These are phyloP conservation scores for Penicillium sp. DNA, from an alignment of 2,329 filamentous ascomycete genomes.

Conservation along the genomic window DNA sequence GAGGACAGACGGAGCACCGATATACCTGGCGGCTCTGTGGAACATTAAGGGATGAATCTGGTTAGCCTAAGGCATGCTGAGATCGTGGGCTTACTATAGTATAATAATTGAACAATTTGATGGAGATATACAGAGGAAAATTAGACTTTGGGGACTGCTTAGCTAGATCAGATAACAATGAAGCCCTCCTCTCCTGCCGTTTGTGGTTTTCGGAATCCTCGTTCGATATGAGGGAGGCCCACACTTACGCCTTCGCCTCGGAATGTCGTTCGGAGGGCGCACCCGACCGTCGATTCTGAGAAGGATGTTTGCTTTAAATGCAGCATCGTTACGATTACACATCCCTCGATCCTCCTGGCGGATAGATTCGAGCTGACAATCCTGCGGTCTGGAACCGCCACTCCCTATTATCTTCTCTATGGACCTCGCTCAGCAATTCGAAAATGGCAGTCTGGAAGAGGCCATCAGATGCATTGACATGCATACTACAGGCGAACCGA, in stretches of 20 bases:
- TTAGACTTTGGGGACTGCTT: background rate
- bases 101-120: too few relatives aligned
- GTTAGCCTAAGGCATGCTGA: too few relatives aligned
- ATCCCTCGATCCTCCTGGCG: too few relatives aligned
- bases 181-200: background rate
- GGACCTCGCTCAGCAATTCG: slow-evolving; percentile 6
- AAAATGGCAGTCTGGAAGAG: background rate
- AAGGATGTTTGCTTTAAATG: background rate
- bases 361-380: background rate
- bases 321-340: background rate
- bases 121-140: background rate
- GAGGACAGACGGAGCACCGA: too few relatives aligned
- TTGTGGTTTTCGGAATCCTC: background rate
- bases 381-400: too few relatives aligned
- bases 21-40: too few relatives aligned
- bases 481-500: slow-evolving; percentile 55
- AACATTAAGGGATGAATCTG: too few relatives aligned
- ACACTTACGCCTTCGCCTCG: background rate
- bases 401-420: background rate
- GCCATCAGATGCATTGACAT: slow-evolving; percentile 42
- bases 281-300: background rate
- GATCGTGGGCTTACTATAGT: too few relatives aligned
- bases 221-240: background rate
- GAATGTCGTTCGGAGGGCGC: background rate
- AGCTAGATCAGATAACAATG: background rate